Evolutionary conservation across 2,329 filamentous ascomycete species (phyloP), one percentile per base, ranked within the genome.

Genomic region (Neonectria ditissima): DNA sequence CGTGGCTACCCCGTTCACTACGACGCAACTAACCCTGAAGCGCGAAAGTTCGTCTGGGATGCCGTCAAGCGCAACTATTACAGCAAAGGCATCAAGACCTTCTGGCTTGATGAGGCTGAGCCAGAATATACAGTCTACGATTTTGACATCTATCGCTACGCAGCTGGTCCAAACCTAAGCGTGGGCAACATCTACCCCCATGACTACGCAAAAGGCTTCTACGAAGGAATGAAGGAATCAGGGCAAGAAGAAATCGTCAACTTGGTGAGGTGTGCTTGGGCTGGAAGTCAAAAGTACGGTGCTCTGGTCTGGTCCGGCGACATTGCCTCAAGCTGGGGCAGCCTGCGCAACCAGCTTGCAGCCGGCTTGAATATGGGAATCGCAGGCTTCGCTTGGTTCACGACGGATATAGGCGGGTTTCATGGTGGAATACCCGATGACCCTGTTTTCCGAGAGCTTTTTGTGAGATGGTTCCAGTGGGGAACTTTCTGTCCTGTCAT

Each of bases 21-120:
- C 55, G 89, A 91, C 73, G 81, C 87, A 1, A 92, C 89, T 0
- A 89, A 90, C 65, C 87, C 89, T 0, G 83, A 78, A 14, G 83
- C 89, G 0, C 80, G 88, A 2, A 70, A 80, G 2, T 91, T 84
- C 47, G 79, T 91, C 2, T 92, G 89, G 89, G 73, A 78, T 1
- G 86, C 84, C 57, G 84, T 79, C 1, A 88, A 86, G 72, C 69
- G 83, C 56, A 88, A 91, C 73, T 91, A 91, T 76, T 86, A 86
- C 69, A 76, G 82, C 52, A 86, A 85, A 57, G 89, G 89, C 2
- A 87, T 91, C 74, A 83, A 84, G 62, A 76, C 86, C 0, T 91
- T 91, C 75, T 91, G 89, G 89, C 82, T 91, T 0, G 89, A 92
- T 67, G 89, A 91, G 73, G 89, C 89, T 0, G 89, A 91, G 69